Evolutionary conservation across 2,329 filamentous ascomycete genomes (phyloP).

Genomic region (Cercospora sojina): DNA sequence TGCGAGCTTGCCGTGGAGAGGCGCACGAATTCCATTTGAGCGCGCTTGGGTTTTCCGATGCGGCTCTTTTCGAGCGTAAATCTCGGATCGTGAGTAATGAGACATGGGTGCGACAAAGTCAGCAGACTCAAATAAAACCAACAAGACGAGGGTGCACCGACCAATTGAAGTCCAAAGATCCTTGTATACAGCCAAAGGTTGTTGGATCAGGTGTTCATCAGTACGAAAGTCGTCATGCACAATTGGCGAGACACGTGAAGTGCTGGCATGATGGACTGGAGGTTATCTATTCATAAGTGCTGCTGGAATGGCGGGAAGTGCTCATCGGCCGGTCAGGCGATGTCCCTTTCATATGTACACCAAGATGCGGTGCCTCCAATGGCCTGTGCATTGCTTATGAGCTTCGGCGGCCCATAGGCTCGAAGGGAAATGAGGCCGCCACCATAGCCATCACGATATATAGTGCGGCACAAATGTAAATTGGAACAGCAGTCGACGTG

Average conservation of each 20-base stretch:
- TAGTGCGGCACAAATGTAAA: constrained; percentile 68
- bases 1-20: background rate
- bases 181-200: background rate
- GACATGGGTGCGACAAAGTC: constrained; percentile 6
- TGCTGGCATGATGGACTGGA: background rate
- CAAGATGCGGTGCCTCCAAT: background rate
- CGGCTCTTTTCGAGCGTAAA: constrained; percentile 9
- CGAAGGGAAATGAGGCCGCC: constrained; percentile 62
- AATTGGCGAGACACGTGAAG: background rate
- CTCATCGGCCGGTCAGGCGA: background rate
- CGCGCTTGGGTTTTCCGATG: background rate
- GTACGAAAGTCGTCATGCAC: background rate
- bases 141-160: background rate
- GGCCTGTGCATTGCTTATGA: constrained; percentile 38
- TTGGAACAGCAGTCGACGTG: constrained; percentile 61
- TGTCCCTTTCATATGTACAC: background rate
- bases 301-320: background rate
- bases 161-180: constrained; percentile 1
- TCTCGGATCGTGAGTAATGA: background rate
- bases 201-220: background rate
- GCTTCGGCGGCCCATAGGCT: constrained; percentile 61
- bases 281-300: constrained; percentile 2
- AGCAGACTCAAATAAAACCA: background rate
- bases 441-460: constrained; percentile 62
- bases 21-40: background rate